These are phyloP conservation scores for Crithidia bombi DNA, from an alignment of 208 protist species.

Conservation along the genomic window DNA sequence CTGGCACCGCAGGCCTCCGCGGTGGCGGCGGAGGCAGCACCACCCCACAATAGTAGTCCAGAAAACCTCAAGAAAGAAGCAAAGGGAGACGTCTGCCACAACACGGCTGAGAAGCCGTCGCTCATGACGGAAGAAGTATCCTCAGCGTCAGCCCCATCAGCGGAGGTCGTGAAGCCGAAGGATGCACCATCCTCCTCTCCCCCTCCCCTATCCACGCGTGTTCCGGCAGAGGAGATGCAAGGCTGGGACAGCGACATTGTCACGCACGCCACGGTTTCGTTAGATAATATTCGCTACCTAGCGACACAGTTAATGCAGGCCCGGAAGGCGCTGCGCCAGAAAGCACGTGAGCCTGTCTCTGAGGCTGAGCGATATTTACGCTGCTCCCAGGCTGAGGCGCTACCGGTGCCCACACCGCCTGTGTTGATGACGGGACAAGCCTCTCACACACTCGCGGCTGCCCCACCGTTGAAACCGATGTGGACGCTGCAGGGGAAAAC, in stretches of 20 bases:
- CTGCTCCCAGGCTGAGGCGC: neutral
- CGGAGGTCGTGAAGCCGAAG: neutral
- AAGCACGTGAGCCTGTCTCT: neutral
- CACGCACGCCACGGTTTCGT: constrained; percentile 33
- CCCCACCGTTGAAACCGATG: constrained; percentile 30
- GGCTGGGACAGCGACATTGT: constrained; percentile 63
- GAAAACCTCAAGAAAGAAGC: neutral
- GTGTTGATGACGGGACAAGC: neutral
- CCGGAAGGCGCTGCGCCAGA: constrained; percentile 21
- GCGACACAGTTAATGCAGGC: constrained; percentile 54
- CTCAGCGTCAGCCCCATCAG: neutral
- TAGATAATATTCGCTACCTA: constrained; percentile 59
- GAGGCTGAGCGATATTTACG: neutral
- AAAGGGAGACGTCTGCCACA: neutral
- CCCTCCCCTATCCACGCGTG: neutral
- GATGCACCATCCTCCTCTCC: neutral
- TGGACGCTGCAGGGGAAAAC: constrained; percentile 7
- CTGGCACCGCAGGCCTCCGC: neutral
- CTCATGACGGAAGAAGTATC: neutral
- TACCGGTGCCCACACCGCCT: neutral
- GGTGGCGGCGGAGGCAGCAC: neutral
- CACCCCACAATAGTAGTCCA: neutral
- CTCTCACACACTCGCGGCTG: neutral
- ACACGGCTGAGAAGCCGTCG: neutral
- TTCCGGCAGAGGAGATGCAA: neutral